Evolutionary conservation across 2,329 filamentous ascomycete species (phyloP), one percentile per base, ranked within the genome.

Genomic region (Sporothrix luriei): DNA sequence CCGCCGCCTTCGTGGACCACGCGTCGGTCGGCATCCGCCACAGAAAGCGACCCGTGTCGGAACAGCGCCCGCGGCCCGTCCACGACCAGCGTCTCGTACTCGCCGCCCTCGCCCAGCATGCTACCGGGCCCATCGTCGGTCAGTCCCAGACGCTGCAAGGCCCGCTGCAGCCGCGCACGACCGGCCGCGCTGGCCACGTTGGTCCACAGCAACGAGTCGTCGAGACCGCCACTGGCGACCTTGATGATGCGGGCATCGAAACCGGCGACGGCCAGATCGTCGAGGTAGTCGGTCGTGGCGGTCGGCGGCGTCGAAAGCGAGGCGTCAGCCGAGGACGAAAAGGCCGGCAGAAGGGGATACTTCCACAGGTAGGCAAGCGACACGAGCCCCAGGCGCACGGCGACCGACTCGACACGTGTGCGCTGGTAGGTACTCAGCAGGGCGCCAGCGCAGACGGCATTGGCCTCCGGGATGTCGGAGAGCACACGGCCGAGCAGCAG

Each of bases 341-440:
- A 21, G 4, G n/a, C 10, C 2, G 91, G 90, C 3, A 97, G 83
- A 61, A 85, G 80, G 1, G 93, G 92, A 80, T 91, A 97, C 81
- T 97, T 92, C 95, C 95, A 99, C 64, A 99, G 82, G 80, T 90
- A 98, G 7, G 93, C 91, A 38, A 99, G 83, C 16, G 95, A 92
- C 0, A 86, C 85, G 14, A 99, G 85, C 2, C 91, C 91, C n/a
- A 98, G 84, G 19, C 95, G 86, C n/a, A 89, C 77, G 13, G 94
- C 94, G 13, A 98, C 90, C 70, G 92, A 94, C 81, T 99, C 95
- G 65, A 99, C 91, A n/a, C 95, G 86, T 0, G 94, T 98, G 69
- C 95, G 90, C 80, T 99, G 95, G 80, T 99, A 99, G 3, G 93
- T 97, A 11, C 93, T 97, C 49, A 98, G 81, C 72, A 99, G 97